These are phyloP conservation scores for Dendrocalamus latiflorus DNA, from an alignment of 202 grass and related monocot species.

Conservation along the genomic window DNA sequence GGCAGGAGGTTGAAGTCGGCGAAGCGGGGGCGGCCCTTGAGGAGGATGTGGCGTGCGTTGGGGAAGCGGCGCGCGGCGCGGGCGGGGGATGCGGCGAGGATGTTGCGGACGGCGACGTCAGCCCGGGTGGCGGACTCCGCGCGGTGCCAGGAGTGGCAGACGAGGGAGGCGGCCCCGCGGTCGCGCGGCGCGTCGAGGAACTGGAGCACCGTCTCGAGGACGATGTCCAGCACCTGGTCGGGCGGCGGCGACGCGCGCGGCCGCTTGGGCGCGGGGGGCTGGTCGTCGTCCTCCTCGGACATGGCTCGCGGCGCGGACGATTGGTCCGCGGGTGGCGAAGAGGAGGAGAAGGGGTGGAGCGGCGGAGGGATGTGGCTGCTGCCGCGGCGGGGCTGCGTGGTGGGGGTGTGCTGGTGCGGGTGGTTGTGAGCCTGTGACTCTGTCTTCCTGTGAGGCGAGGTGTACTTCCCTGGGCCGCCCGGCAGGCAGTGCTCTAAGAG, in stretches of 20 bases:
- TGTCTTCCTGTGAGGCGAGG: too few relatives aligned
- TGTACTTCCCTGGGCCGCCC: not conserved
- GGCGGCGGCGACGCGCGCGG: slow-evolving; percentile 45
- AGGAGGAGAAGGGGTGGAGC: not conserved
- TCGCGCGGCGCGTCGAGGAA: slow-evolving; percentile 64
- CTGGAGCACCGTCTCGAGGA: slow-evolving; percentile 89
- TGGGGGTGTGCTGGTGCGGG: not conserved
- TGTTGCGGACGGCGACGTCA: slow-evolving; percentile 63
- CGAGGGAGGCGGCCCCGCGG: slow-evolving; percentile 66
- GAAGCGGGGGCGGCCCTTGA: slow-evolving; percentile 84
- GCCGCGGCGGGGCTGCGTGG: not conserved
- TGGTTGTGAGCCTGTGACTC: not conserved
- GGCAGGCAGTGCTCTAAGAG: too few relatives aligned
- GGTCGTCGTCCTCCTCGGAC: slow-evolving; percentile 62
- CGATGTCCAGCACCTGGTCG: slow-evolving; percentile 88
- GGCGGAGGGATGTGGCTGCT: not conserved
- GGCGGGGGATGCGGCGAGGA: slow-evolving; percentile 60
- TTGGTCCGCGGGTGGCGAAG: not conserved
- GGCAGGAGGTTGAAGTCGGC: slow-evolving; percentile 83
- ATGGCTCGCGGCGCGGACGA: slow-evolving; percentile 10
- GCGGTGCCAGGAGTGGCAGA: slow-evolving; percentile 76
- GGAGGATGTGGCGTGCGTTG: slow-evolving; percentile 46
- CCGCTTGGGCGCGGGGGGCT: slow-evolving; percentile 30
- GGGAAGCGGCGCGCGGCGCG: slow-evolving; percentile 64
- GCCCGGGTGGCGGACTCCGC: slow-evolving; percentile 68